Evolutionary conservation across 352 stramenopile species (phyloP), one percentile per base, ranked within the genome.

Genomic region (Phytophthora aleatoria): DNA sequence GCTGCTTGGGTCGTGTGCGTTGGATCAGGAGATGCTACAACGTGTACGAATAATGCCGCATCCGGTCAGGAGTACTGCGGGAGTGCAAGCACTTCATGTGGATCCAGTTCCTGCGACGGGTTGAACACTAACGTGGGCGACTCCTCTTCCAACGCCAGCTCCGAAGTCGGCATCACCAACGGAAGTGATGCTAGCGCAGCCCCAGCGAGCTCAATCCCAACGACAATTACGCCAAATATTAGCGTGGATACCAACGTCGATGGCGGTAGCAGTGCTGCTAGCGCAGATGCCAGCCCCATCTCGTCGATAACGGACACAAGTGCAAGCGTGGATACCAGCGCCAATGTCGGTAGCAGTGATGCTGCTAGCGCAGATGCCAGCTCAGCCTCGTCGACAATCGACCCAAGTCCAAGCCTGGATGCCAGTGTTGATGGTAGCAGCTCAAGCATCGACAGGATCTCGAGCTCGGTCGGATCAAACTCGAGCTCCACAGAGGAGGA

Each of bases 1-100:
- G 64, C 71, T 1, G 36, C 60, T 11, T 69, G 69, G 61, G 66
- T 64, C 8, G 48, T 81, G 24, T 81, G 73, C 49, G 50, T 76
- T 12, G 62, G 65, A 51, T 54, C 51, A 3, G 58, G 36, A 28
- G 54, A 69, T 51, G 49, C 57, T 39, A 49, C 56, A n/a, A 50
- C 59, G 24, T 74, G 69, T 50, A 11, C 36, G 36, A 60, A 27
- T 20, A 62, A 20, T 51, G 39, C 33, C 2, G 30, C 16, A 10
- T 54, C 44, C 9, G 20, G 27, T 16, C 50, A 51, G 36, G 61
- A 68, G 36, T 78, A 42, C 15, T 78, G 66, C 47, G 42, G 20
- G 2, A 54, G 26, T 39, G 53, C 16, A 5, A 50, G 11, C 36
- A 11, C 20, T 9, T 57, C 51, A 8, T 50, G 13, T 15, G 50